Conservation (phyloP, 129 eudicot species). For the Lactuca saligna region DNA sequence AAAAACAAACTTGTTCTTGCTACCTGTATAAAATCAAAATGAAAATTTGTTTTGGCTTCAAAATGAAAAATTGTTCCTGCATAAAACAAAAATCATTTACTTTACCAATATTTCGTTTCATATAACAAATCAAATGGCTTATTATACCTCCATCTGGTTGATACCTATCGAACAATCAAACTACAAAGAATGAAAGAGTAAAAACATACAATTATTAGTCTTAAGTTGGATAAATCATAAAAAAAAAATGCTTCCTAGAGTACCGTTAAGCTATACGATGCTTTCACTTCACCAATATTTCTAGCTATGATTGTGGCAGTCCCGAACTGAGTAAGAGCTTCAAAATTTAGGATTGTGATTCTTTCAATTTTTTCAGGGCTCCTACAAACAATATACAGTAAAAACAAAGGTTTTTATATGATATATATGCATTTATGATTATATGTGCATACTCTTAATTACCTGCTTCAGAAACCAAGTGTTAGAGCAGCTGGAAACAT, state of each 20-base stretch:
- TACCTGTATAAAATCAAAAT: too few relatives aligned
- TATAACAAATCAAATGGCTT: too few relatives aligned
- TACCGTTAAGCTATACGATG: conserved; percentile 94
- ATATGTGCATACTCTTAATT: conserved; percentile 9
- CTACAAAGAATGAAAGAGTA: conserved; percentile 45
- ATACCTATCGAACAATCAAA: conserved; percentile 87
- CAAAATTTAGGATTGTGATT: conserved; percentile 73
- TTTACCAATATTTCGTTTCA: too few relatives aligned
- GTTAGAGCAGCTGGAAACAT: not conserved
- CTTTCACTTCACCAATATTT: conserved; percentile 87
- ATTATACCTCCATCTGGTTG: conserved; percentile 77
- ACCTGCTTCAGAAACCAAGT: conserved; percentile 8
- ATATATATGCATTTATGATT: not conserved
- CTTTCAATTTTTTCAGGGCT: conserved; percentile 76
- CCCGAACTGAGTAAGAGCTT: conserved; percentile 84
- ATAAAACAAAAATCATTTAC: not conserved
- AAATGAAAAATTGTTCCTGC: too few relatives aligned
- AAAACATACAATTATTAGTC: not conserved
- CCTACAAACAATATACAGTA: conserved; percentile 35
- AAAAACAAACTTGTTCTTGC: too few relatives aligned
- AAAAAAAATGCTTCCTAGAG: conserved; percentile 7
- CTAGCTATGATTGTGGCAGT: conserved; percentile 62
- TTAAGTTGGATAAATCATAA: not conserved
- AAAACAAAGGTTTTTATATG: too few relatives aligned
- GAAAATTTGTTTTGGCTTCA: conserved; percentile 61